Base-by-base conservation (phyloP, 23 red algal species). In the Gracilaria vermiculophylla region DNA sequence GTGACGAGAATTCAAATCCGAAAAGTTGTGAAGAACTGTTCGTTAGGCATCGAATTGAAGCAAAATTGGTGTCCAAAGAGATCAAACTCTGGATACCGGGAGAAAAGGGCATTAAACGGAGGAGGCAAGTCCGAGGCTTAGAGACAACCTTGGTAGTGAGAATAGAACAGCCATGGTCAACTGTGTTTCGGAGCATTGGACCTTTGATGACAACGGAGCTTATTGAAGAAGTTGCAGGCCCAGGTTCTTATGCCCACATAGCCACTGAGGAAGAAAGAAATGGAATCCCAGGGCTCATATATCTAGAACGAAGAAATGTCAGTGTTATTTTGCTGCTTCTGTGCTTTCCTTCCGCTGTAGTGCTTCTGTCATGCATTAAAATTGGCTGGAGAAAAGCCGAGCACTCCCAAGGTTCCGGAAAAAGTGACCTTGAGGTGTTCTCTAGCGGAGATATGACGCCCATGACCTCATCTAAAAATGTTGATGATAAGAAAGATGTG, bases 171-270 rank as follows among this genome's bases (percentile, higher is more conserved):
- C 67, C 67, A 16, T 73, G 67, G 67, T 5, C n/a, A 27, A 73
- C 67, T 27, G 40, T 73, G 19, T 73, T 48, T 29, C 36, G 47
- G 42, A 42, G 40, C 14, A 2, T 73, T 1, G 67, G 67, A 20
- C 67, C 67, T 4, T 32, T 73, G 4, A 28, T 73, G 42, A 73
- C 67, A 47, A 73, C 67, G 14, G 67, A 73, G 42, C 67, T 45
- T 12, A 48, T 73, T 73, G 21, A 42, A 47, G 67, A 73, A 48
- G 67, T 73, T 73, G 37, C 44, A 47, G 67, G 67, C 0, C 40
- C 39, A 25, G 37, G 67, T 73, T 48, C 32, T 33, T 73, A 73
- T 40, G 32, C 67, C 20, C 67, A 73, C 47, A 73, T 73, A 73
- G 16, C 10, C 47, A 48, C 39, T 10, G 67, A 73, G 23, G 40